Evolutionary conservation across 225 moss, liverwort and hornwort genomes (phyloP), one percentile per base, ranked within the genome.

Genomic region (Marchantia paleacea): DNA sequence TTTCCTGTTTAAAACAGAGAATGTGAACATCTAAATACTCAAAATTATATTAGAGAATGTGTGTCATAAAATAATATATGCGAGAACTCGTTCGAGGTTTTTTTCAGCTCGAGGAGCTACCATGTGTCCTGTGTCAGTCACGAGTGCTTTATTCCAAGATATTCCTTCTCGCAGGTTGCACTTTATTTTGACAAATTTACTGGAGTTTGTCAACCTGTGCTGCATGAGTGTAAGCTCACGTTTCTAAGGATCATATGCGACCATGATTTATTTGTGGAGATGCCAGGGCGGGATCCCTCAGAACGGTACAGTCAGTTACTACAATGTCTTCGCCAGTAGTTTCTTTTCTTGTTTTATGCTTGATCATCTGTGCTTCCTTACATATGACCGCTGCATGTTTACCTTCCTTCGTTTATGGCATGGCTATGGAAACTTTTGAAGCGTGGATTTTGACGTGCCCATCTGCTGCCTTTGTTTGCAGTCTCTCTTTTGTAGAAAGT

Each of bases 221-320:
- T 97, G 75, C 96, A 97, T 78, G 96, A 97, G 79, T 97, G 96
- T 85, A 97, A 97, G 88, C 93, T 97, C 68, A 91, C 90, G 75
- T 97, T 97, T 89, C 84, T 97, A 74, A 92, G 89, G 75, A 91
- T 97, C 80, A 87, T 97, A 14, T 94, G 94, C 82, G 96, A 97
- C 79, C 96, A 97, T 81, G 96, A 97, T 85, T 88, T 97, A 81
- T 97, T 97, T 85, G 91, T 94, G 82, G 96, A 97, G 86, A 94
- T 97, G 96, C 96, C 96, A 81, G 96, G 96, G 62, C 89, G 96
- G 81, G 94, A 97, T 79, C 96, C 96, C 73, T 89, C 96, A 78
- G 96, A 97, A 85, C 90, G 96, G 96, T 96, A 80, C 25, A 61
- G 48, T 8, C 57, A 30, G 20, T 49, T 47, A 55, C 73, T 60